A percentile compares a stretch with the other conserved stretches of the same genome.
These are phyloP conservation scores for Leishmania tarentolae DNA, from an alignment of 208 protist species.

Conservation along the genomic window DNA sequence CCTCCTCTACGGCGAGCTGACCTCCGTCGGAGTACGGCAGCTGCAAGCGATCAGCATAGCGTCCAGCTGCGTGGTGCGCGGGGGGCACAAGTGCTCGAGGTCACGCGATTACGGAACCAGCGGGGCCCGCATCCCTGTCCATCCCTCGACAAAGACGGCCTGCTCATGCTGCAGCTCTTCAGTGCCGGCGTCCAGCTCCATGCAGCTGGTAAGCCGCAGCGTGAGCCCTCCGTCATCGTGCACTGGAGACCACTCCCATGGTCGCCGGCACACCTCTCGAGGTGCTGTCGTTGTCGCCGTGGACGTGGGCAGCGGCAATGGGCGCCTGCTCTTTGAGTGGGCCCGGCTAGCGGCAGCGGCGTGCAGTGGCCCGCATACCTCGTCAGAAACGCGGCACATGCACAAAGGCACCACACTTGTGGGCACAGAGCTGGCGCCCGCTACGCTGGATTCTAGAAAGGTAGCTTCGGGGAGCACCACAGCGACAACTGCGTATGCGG, in stretches of 20 bases:
- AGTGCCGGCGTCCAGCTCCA: not conserved
- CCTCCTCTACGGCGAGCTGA: conserved; percentile 80
- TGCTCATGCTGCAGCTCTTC: not conserved
- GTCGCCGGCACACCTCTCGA: not conserved
- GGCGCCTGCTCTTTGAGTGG: conserved; percentile 83
- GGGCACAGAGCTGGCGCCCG: not conserved
- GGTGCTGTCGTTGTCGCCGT: conserved; percentile 41
- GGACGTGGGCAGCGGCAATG: conserved; percentile 71
- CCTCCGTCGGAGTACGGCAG: conserved; percentile 66
- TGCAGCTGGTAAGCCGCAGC: not conserved
- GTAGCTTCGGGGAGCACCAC: conserved; percentile 9
- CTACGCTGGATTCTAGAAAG: not conserved
- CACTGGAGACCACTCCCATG: not conserved
- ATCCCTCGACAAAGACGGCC: not conserved
- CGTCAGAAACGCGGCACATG: not conserved
- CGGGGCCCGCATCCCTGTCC: not conserved
- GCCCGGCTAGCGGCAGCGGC: conserved; percentile 40
- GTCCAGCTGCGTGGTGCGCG: conserved; percentile 15
- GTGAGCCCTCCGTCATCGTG: not conserved
- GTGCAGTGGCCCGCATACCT: conserved; percentile 20
- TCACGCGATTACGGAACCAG: conserved; percentile 5
- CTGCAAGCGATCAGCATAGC: conserved; percentile 41
- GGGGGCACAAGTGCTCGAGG: conserved; percentile 9
- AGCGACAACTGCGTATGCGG: conserved; percentile 4
- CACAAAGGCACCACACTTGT: not conserved